Evolutionary conservation across 306 rosid species (phyloP), one percentile per base, ranked within the genome.

Genomic region (Quercus agrifolia): DNA sequence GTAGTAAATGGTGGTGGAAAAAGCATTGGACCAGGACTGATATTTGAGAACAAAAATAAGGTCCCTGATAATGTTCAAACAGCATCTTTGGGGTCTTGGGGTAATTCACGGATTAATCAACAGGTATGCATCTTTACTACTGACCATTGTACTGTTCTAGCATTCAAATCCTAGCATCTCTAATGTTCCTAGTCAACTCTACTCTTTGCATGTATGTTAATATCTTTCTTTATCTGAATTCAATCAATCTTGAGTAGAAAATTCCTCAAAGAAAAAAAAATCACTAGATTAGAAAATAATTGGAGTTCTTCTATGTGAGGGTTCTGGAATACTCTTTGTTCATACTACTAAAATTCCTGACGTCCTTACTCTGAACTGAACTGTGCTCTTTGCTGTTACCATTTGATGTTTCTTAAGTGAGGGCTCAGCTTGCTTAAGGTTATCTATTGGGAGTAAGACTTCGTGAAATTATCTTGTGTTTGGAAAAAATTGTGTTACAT

Each of bases 41-140:
- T 83, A 70, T 85, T 86, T 79, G 98, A 92, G 74, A 81, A 74
- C 86, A 94, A 90, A 85, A 91, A 85, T 71, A 89, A 89, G 89
- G 91, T 75, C 77, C 84, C 84, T 67, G 93, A 89, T 75, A 83
- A 73, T 84, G 94, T 77, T 74, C 91, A 82, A 81, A 76, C 97
- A 71, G 86, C 97, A 71, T 89, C 98, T 73, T 78, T 91, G 83
- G 84, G 83, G 72, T 76, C 97, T 54, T 94, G 98, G 98, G 87
- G 91, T 56, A 86, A 83, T 90, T 82, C 81, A 11, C 90, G 63
- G 81, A 88, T 88, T 73, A 89, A 88, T 87, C 97, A 91, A 81
- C 99, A 95, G 99, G 99, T 95, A 55, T 73, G 76, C 38, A 38
- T 25, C 11, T 49, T 70, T 28, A 19, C 15, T 75, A 49, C 41